Evolutionary conservation across 257 asterid species (phyloP).

Genomic region (Echites panduratus): DNA sequence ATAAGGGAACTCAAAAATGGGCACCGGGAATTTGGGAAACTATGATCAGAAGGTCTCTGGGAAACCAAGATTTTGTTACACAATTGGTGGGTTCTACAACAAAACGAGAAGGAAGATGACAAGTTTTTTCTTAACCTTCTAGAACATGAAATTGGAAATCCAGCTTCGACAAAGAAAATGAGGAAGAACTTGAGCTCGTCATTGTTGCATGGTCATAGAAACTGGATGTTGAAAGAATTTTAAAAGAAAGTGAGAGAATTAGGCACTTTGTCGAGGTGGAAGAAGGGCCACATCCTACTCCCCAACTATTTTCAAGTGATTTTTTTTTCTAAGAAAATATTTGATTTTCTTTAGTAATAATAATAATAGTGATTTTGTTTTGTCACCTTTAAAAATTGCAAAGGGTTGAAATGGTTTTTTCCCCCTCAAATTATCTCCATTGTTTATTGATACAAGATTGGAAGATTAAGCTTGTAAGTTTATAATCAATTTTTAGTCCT

Average conservation of each 20-base stretch:
- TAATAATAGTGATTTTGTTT: too few species aligned
- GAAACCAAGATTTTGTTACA: slow-evolving; percentile 16
- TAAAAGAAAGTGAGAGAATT: background rate
- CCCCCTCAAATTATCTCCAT: too few species aligned
- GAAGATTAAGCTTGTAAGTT: too few species aligned
- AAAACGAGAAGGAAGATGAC: slow-evolving; percentile 20
- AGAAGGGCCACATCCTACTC: slow-evolving; percentile 1
- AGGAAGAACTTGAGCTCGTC: slow-evolving; percentile 33
- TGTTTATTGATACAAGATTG: too few species aligned
- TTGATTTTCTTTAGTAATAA: too few species aligned
- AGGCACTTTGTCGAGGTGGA: background rate
- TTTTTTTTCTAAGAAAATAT: too few species aligned
- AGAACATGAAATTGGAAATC: slow-evolving; percentile 30
- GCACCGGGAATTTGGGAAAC: slow-evolving; percentile 13
- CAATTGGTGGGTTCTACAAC: slow-evolving; percentile 11
- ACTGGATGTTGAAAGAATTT: background rate
- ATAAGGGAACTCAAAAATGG: slow-evolving; percentile 33
- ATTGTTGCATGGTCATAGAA: slow-evolving; percentile 9
- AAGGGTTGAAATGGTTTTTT: too few species aligned
- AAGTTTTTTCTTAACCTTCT: slow-evolving; percentile 11
- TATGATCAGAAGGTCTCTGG: slow-evolving; percentile 17
- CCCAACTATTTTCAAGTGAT: too few species aligned
- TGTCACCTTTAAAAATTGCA: too few species aligned
- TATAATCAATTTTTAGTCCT: too few species aligned
- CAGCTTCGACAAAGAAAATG: slow-evolving; percentile 29